phyloP scores from a whole-genome alignment of 345 rosid genomes.

The Lepidium africanum region DNA sequence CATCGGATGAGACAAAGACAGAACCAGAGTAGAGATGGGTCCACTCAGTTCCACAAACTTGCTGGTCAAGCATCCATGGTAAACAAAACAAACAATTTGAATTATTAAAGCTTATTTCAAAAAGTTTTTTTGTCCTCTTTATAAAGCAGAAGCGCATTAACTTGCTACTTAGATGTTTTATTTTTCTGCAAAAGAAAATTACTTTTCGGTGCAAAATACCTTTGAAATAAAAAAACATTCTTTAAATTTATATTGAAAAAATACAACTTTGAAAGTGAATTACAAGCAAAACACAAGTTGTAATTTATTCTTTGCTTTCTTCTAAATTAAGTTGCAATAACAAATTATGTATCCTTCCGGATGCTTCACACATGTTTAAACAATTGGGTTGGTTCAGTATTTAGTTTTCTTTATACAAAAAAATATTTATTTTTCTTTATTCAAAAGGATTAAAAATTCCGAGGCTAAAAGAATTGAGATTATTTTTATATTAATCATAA shows the following conservation, averaged over 20 bases:
- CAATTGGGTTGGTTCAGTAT: not conserved
- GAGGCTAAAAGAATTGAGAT: not conserved
- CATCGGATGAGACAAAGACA: constrained; percentile 22
- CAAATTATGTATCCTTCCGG: not conserved
- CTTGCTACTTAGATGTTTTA: not conserved
- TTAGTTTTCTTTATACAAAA: not conserved
- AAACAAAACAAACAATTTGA: not conserved
- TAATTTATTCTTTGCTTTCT: not conserved
- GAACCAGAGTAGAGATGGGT: constrained; percentile 24
- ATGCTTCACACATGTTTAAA: not conserved
- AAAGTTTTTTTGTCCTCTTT: constrained; percentile 16
- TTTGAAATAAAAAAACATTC: not conserved
- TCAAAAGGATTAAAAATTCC: not conserved
- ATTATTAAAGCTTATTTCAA: constrained; percentile 14
- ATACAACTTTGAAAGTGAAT: constrained; percentile 3
- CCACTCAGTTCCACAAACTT: constrained; percentile 25
- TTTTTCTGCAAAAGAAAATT: not conserved
- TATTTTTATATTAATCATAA: not conserved
- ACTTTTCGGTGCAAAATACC: constrained; percentile 18
- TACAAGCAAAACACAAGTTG: constrained; percentile 5
- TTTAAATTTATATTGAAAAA: not conserved
- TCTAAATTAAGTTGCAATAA: not conserved
- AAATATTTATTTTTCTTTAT: not conserved
- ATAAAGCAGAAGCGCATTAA: constrained; percentile 24
- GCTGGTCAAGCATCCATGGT: constrained; percentile 28